These are phyloP conservation scores for Sicyos edulis DNA, from an alignment of 306 rosid genomes.

Conservation along the genomic window DNA sequence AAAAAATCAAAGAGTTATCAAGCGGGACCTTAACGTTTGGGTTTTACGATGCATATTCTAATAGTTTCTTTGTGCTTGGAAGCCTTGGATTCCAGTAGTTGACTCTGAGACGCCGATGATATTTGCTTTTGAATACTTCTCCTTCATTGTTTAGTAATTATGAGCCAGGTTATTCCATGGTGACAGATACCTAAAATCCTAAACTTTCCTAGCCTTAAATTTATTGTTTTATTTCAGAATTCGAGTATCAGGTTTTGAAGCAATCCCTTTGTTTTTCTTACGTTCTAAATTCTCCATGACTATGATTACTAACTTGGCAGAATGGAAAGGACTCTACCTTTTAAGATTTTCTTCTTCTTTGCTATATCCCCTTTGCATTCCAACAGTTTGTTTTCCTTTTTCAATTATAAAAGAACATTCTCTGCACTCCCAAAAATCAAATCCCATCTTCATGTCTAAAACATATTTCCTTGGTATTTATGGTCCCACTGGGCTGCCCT, in stretches of 20 bases:
- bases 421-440: background rate
- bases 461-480: background rate
- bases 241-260: background rate
- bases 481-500: background rate
- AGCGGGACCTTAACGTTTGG: background rate
- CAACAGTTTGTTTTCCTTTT: constrained; percentile 9
- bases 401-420: background rate
- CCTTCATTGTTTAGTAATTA: background rate
- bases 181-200: background rate
- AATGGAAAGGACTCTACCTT: background rate
- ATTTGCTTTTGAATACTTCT: background rate
- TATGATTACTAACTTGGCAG: background rate
- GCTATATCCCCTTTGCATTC: background rate
- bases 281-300: background rate
- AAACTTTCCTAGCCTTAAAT: background rate
- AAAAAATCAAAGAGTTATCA: no score
- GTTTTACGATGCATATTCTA: background rate
- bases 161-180: background rate
- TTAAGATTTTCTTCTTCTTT: background rate
- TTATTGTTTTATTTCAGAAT: background rate
- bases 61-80: background rate
- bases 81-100: background rate
- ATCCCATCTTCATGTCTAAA: background rate
- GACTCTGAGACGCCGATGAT: background rate
- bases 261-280: background rate